Evolutionary conservation across 1,139 yeast species (phyloP).

Genomic region (Tardiomyces blankii): DNA sequence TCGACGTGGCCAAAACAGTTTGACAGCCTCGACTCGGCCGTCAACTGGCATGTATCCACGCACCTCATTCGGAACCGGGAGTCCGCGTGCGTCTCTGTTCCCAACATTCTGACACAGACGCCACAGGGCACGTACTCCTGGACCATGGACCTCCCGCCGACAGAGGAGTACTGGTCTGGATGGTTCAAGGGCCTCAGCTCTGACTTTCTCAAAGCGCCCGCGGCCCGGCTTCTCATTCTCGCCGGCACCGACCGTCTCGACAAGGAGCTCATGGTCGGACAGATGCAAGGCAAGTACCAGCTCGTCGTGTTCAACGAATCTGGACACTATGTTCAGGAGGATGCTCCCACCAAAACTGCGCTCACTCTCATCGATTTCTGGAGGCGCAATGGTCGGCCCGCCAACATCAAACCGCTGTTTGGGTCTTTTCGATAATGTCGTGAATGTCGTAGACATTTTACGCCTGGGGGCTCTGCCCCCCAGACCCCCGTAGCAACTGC

Average conservation of each 20-base stretch:
- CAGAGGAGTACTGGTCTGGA: conserved; percentile 60
- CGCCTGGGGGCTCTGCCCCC: no score
- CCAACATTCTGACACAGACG: conserved; percentile 38
- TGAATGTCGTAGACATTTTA: conserved; percentile 7
- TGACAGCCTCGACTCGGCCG: conserved; percentile 41
- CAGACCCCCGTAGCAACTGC: conserved; percentile 1
- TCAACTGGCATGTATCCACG: conserved; percentile 69
- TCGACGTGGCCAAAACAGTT: conserved; percentile 52
- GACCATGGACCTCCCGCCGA: conserved; percentile 50
- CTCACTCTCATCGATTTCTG: conserved; percentile 36
- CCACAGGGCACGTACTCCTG: conserved; percentile 34
- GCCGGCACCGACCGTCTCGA: conserved; percentile 90
- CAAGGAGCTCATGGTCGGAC: conserved; percentile 77
- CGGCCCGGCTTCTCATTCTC: conserved; percentile 64
- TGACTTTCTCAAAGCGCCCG: conserved; percentile 42
- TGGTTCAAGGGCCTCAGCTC: conserved; percentile 76
- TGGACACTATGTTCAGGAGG: conserved; percentile 93
- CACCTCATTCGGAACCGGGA: conserved; percentile 39
- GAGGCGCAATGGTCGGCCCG: conserved; percentile 35
- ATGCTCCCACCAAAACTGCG: conserved; percentile 61
- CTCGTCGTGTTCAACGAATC: conserved; percentile 69
- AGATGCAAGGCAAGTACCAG: conserved; percentile 90
- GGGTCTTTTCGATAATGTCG: conserved; percentile 14
- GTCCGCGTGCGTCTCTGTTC: conserved; percentile 71
- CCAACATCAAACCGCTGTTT: conserved; percentile 20